Base-by-base conservation (phyloP, 257 asterid species). In the Solanum pimpinellifolium region DNA sequence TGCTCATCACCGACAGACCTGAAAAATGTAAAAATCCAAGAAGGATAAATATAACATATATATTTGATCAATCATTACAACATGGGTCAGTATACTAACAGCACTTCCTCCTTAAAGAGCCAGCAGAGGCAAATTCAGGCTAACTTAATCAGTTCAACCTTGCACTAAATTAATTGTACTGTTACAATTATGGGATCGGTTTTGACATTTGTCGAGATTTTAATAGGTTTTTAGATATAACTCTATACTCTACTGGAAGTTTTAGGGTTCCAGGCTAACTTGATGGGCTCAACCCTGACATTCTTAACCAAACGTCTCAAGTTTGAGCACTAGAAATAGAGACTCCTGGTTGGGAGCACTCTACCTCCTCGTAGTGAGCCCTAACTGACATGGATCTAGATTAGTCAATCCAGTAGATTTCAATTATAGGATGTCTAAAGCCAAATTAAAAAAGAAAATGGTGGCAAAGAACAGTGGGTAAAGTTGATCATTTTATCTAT, bases 1-100 rank as follows among this genome's bases (percentile, higher is more conserved):
- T 88, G 44, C 87, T 88, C 87, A 88, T 88, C 85, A 75, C 76
- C 4, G 86, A 84, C 41, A 88, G 82, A 60, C 89, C 89, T 88
- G 87, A 35, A 66, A 29, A 44, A 66, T 35, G 76, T 52, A 52
- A 78, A 20, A n/a, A 69, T 2, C 37, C 62, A 33, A 77, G 41
- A 25, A 44, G 39, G 10, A 77, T 77, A 44, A 77, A 44, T 25
- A 37, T 70, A 72, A 21, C 44, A 12, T n/a, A 83, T 33, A 83
- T 66, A 16, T n/a, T 81, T 49, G 59, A 44, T 56, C 35, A 49
- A 27, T 27, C 35, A 23, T n/a, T 62, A 27, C 65, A 52, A 42
- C 42, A 86, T 60, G 37, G 16, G 56, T 33, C 6, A 29, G 33
- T 49, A 65, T 10, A 86, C 46, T 42, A 27, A 59, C 12, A 65